Evolutionary conservation across 2,329 filamentous ascomycete species (phyloP).

Genomic region (Clarireedia homoeocarpa): DNA sequence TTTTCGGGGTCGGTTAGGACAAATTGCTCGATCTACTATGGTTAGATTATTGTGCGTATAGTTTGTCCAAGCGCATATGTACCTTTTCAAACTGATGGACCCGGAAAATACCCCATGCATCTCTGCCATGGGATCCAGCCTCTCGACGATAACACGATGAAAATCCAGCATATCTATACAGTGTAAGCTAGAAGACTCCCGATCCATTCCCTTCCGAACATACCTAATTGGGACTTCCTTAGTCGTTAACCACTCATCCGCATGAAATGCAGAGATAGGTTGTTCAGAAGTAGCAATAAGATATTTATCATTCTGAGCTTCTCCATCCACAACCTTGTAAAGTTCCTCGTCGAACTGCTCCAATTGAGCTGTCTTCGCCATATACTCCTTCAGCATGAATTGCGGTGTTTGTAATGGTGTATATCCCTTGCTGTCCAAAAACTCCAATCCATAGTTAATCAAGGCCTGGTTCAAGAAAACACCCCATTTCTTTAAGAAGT

Average conservation of each 20-base stretch:
- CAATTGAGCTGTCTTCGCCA: conserved; percentile 97
- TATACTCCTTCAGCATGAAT: conserved; percentile 91
- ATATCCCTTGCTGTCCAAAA: conserved; percentile 74
- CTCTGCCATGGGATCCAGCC: conserved; percentile 81
- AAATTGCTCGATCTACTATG: conserved; percentile 63
- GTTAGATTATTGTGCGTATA: conserved; percentile 22
- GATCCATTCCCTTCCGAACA: background rate
- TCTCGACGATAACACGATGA: conserved; percentile 95
- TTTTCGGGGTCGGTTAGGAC: conserved; percentile 77
- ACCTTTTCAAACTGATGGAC: conserved; percentile 97
- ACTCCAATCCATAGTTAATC: conserved; percentile 91
- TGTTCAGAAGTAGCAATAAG: conserved; percentile 80
- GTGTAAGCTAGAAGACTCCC: conserved; percentile 5
- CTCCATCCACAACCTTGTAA: conserved; percentile 90
- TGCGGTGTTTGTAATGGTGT: conserved; percentile 79
- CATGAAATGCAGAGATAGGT: conserved; percentile 86
- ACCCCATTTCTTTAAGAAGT: conserved; percentile 85
- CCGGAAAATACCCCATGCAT: conserved; percentile 97
- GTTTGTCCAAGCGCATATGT: conserved; percentile 16
- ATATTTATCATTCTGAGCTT: conserved; percentile 81
- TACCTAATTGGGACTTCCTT: conserved; percentile 84
- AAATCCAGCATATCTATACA: conserved; percentile 65
- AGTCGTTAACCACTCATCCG: conserved; percentile 83
- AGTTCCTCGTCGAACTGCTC: conserved; percentile 97
- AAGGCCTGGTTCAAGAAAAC: conserved; percentile 88